phyloP scores from a whole-genome alignment of 2,329 filamentous ascomycete species.

The Colletotrichum filicis region DNA sequence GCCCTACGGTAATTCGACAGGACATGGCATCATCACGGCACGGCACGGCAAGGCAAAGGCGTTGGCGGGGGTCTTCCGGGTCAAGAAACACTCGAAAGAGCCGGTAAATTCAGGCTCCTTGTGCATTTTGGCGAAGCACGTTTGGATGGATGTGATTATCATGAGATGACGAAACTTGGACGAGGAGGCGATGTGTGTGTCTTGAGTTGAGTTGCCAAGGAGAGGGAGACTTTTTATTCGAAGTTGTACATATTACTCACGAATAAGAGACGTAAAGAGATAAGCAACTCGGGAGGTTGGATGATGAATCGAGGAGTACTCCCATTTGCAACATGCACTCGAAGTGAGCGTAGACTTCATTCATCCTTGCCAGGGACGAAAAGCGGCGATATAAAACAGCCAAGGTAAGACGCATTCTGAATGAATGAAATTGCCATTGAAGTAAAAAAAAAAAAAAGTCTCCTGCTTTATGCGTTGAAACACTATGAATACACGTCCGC shows the following conservation, averaged over 20 bases:
- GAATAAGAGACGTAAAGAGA: constrained; percentile 12
- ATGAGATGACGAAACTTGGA: constrained; percentile 10
- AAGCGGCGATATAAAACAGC: no score
- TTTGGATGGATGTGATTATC: constrained; percentile 16
- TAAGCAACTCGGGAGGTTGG: constrained; percentile 8
- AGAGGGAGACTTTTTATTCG: neutral
- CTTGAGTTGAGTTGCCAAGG: neutral
- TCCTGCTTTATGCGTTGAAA: constrained; percentile 11
- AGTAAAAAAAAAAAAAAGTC: neutral
- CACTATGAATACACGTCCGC: constrained; percentile 14
- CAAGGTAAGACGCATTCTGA: neutral
- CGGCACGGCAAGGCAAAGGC: constrained; percentile 27
- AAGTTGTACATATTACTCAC: neutral
- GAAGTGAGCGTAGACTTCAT: no score
- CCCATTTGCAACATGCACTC: no score
- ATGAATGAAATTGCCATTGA: neutral
- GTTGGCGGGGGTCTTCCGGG: constrained; percentile 27
- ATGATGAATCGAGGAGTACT: no score
- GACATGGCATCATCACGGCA: constrained; percentile 21
- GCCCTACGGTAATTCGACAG: constrained; percentile 13
- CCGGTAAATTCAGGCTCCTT: constrained; percentile 9
- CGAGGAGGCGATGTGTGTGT: neutral
- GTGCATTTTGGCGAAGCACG: constrained; percentile 26
- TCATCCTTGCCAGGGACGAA: no score
- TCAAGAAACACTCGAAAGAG: neutral